A percentile compares a stretch with the other conserved stretches of the same genome.
These are phyloP conservation scores for Shiraia bambusicola DNA, from an alignment of 2,329 filamentous ascomycete species.

Conservation along the genomic window DNA sequence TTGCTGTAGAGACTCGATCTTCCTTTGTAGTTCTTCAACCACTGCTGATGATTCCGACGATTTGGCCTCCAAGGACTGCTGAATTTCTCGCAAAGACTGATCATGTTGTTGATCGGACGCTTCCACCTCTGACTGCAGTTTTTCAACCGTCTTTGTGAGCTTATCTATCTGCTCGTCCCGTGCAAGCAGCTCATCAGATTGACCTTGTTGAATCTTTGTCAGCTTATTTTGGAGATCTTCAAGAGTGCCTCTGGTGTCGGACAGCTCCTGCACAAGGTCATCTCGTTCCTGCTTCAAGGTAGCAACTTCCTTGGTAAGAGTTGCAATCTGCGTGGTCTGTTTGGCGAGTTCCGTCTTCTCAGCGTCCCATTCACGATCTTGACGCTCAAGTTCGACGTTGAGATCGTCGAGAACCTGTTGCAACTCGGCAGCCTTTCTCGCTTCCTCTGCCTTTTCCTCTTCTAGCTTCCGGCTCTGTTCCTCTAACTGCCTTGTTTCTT, in stretches of 20 bases:
- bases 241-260: slow-evolving; percentile 25
- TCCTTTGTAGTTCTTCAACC: slow-evolving; percentile 37
- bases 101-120: slow-evolving; percentile 24
- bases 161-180: slow-evolving; percentile 34
- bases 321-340: slow-evolving; percentile 32
- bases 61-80: slow-evolving; percentile 28
- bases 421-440: slow-evolving; percentile 35
- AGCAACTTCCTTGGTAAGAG: slow-evolving; percentile 26
- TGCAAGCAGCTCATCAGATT: slow-evolving; percentile 26
- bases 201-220: slow-evolving; percentile 30
- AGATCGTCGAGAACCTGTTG: slow-evolving; percentile 40
- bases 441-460: slow-evolving; percentile 36
- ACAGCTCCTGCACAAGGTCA: slow-evolving; percentile 21
- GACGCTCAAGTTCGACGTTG: slow-evolving; percentile 38
- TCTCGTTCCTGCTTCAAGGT: slow-evolving; percentile 30
- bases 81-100: slow-evolving; percentile 27
- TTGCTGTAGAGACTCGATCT: slow-evolving; percentile 32
- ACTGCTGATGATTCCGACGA: slow-evolving; percentile 33
- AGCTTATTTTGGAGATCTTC: slow-evolving; percentile 32
- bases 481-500: slow-evolving; percentile 36
- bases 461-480: slow-evolving; percentile 35
- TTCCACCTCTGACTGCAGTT: slow-evolving; percentile 25
- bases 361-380: slow-evolving; percentile 38
- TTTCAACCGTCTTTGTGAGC: slow-evolving; percentile 29
- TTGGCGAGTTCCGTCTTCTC: slow-evolving; percentile 41